Base-by-base conservation (phyloP, 768 basidiomycete genomes). In the Glaciozyma martinii region DNA sequence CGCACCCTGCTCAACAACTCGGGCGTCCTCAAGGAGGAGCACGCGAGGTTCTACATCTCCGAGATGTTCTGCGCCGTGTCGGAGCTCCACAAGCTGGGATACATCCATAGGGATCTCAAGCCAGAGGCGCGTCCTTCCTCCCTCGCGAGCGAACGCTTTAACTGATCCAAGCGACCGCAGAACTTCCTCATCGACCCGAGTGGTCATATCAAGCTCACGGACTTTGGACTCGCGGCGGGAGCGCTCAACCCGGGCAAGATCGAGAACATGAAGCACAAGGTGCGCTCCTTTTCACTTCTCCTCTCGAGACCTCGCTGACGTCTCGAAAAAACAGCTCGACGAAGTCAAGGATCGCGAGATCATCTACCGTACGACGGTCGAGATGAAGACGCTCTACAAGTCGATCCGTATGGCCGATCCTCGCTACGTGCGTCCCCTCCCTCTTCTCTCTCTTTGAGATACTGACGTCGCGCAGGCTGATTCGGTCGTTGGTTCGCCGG, bases 81-180 rank as follows among this genome's bases (percentile, higher is more conserved):
- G 63, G 94, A 98, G 75, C 80, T 98, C 42, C 95, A 99, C 78
- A 93, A 92, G 75, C 83, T 99, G 5, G 95, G 95, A 0, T 99
- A 99, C 75, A 92, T 99, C 63, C 95, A 98, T 79, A 89, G 94
- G 63, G 94, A 98, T 78, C 80, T 98, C 57, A 98, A 98, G 77
- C 94, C 94, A 3, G 94, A 98, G 84, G 92, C 92, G 64, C 58
- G 81, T 74, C 1, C n/a, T 27, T 7, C 27, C 29, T 21, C 23
- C 1, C 23, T 21, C 7, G 32, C 55, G 55, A 6, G 27, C 37
- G 25, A 9, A 32, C 53, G n/a, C n/a, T n/a, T n/a, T 37, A 15
- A 5, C 42, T 19, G 27, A 30, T 56, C 61, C 9, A 13, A 6
- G 13, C 56, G 23, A 27, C 5, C n/a, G 32, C 58, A 93, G 93